Evolutionary conservation across 2,329 filamentous ascomycete species (phyloP), one percentile per base, ranked within the genome.

Genomic region (Diaporthe ampelina): DNA sequence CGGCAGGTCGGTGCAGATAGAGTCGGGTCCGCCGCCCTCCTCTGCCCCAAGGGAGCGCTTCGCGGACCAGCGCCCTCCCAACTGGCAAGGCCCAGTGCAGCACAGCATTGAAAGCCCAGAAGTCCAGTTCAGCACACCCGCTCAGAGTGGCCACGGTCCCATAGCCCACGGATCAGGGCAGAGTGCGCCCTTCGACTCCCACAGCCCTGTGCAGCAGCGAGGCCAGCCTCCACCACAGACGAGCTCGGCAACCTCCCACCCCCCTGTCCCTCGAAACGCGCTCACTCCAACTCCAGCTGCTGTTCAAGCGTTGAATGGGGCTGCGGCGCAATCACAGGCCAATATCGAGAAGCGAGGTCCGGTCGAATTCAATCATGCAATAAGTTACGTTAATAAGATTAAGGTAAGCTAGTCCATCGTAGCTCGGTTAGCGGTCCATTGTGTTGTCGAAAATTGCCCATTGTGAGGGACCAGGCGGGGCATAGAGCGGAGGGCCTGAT

Each of bases 341-440:
- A 85, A 89, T 84, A 85, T 94, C 81, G 95, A 97, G 83, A 97
- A 97, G 81, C 91, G 95, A 73, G 96, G 95, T 0, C 97, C 97
- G 1, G 97, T 99, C 24, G 97, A 99, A 81, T 99, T 99, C 84
- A 99, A 99, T 82, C 97, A 99, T 84, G 97, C 97, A 0, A 99
- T 99, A 77, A 98, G 95, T 82, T 99, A 99, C 80, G 97, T 99
- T 72, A 99, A 99, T 82, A 99, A 99, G 86, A 99, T 99, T 80
- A 99, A 99, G 92, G 95, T 97, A 85, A 83, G 89, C 79, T 5
- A 11, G 11, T 24, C 10, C 8, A 32, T 24, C 52, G n/a, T 50
- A 57, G 37, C 24, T 72, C 54, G n/a, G 1, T 43, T 32, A 17
- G 19, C 17, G 19, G 10, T 50, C 26, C 17, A 73, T 73, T 58